Conservation (phyloP, 208 protist species). For the Wallacemonas rigidus region DNA sequence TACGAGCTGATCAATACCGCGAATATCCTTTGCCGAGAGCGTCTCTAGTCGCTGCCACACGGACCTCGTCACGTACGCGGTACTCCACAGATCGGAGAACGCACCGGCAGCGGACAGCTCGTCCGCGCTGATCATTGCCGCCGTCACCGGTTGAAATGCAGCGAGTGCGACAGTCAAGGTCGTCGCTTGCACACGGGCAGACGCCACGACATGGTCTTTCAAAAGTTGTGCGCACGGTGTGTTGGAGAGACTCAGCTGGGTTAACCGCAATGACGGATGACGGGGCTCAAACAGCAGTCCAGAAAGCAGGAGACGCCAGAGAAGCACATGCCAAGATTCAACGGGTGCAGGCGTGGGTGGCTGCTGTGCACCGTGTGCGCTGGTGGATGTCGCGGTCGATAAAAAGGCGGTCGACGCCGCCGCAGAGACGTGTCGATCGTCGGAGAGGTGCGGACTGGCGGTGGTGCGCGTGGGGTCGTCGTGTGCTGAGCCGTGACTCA, state of each 20-base stretch:
- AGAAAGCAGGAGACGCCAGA: constrained; percentile 17
- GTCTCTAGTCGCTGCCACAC: background rate
- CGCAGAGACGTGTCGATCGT: background rate
- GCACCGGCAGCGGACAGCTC: background rate
- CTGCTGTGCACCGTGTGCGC: background rate
- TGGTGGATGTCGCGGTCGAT: background rate
- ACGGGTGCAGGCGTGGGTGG: background rate
- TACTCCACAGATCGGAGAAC: constrained; percentile 3
- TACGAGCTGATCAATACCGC: background rate
- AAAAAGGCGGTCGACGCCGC: background rate
- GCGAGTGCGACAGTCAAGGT: background rate
- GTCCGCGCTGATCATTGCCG: background rate
- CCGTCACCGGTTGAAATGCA: background rate
- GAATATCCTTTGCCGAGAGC: background rate
- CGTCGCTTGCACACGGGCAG: background rate
- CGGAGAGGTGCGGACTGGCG: background rate
- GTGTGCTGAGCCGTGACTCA: background rate
- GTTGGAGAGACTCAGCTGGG: constrained; percentile 18
- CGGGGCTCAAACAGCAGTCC: constrained; percentile 6
- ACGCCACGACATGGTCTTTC: constrained; percentile 1
- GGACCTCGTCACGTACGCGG: background rate
- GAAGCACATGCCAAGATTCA: background rate
- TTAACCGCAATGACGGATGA: constrained; percentile 4
- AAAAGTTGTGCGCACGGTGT: constrained; percentile 10
- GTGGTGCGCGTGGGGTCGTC: background rate